Evolutionary conservation across 805 yeast species (phyloP).

Genomic region (Sugiyamaella floridensis): DNA sequence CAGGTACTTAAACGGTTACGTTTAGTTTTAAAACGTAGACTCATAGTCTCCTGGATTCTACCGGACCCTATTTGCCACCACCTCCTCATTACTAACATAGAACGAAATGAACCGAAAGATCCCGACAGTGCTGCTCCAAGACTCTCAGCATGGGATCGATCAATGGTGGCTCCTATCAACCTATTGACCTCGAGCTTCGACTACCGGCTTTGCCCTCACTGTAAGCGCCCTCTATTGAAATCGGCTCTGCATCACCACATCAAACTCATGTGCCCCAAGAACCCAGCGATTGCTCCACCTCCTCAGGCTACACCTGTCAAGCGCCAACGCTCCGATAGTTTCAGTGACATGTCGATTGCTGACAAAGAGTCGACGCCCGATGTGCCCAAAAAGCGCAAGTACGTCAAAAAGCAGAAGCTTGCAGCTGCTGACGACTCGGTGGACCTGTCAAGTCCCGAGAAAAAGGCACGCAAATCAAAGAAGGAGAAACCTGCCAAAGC

Average conservation of each 20-base stretch:
- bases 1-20: background rate
- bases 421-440: background rate
- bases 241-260: slow-evolving; percentile 21
- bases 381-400: slow-evolving; percentile 5
- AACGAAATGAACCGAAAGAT: background rate
- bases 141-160: slow-evolving; percentile 21
- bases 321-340: slow-evolving; percentile 3
- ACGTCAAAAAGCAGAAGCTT: slow-evolving; percentile 10
- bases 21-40: too few relatives aligned
- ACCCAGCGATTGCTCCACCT: background rate
- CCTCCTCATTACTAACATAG: background rate
- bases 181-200: slow-evolving; percentile 23
- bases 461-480: slow-evolving; percentile 12
- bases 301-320: background rate
- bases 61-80: too few relatives aligned
- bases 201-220: slow-evolving; percentile 25
- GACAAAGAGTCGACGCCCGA: background rate
- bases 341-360: background rate
- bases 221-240: slow-evolving; percentile 26
- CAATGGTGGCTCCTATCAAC: slow-evolving; percentile 20
- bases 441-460: background rate
- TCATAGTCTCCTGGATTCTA: too few relatives aligned
- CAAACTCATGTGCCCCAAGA: slow-evolving; percentile 10
- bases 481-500: slow-evolving; percentile 16
- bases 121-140: slow-evolving; percentile 1